A percentile compares a stretch with the other conserved stretches of the same genome.
Conservation (phyloP, 768 basidiomycete genomes). For the Roridomyces roridus region DNA sequence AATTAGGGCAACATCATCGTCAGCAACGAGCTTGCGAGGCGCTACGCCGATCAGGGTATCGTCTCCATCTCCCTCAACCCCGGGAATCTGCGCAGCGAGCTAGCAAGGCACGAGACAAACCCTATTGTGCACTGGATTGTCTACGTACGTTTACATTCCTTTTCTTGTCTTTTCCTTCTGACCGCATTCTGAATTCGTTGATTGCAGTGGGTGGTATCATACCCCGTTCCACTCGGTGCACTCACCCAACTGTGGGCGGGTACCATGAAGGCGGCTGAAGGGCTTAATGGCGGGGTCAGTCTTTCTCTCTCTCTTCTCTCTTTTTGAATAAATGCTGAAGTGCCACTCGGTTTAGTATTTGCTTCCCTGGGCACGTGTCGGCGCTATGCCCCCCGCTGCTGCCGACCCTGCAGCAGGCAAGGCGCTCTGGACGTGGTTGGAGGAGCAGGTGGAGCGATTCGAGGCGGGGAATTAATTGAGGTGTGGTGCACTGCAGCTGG, state of each 20-base stretch:
- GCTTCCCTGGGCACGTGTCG: slow-evolving; percentile 27
- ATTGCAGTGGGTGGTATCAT: slow-evolving; percentile 27
- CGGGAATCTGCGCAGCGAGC: slow-evolving; percentile 28
- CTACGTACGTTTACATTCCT: neutral
- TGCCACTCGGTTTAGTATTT: too few species aligned
- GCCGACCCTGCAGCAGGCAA: neutral
- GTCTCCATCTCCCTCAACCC: slow-evolving; percentile 53
- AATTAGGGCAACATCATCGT: slow-evolving; percentile 42
- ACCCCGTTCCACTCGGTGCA: slow-evolving; percentile 41
- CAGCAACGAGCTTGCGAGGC: slow-evolving; percentile 50
- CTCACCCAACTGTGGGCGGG: slow-evolving; percentile 52
- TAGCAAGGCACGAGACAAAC: neutral
- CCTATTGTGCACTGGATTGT: neutral
- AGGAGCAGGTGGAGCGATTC: slow-evolving; percentile 8
- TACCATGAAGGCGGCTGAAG: slow-evolving; percentile 42
- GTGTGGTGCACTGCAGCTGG: too few species aligned
- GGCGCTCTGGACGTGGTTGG: slow-evolving; percentile 14
- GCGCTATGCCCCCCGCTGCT: slow-evolving; percentile 4
- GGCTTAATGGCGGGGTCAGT: slow-evolving; percentile 47
- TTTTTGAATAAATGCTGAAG: too few species aligned
- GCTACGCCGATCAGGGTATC: slow-evolving; percentile 52
- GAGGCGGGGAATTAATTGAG: neutral
- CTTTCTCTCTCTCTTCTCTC: neutral
- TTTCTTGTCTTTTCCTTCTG: too few species aligned
- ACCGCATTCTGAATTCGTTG: neutral